Base-by-base conservation (phyloP, 140 eudicot genomes). In the Stevia rebaudiana region DNA sequence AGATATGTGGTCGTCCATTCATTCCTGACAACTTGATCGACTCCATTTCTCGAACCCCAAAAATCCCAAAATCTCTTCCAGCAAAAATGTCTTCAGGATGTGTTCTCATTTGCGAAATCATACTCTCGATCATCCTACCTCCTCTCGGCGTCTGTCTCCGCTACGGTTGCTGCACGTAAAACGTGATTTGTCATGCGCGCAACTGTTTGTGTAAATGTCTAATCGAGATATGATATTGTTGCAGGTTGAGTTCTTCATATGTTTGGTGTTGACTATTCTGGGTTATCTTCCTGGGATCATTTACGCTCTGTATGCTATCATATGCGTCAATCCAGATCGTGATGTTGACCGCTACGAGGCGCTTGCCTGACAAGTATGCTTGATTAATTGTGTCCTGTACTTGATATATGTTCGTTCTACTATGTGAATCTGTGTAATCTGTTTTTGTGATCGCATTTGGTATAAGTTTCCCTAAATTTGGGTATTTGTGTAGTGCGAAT, bases 261-360 rank as follows among this genome's bases (percentile, higher is more conserved):
- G 86, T 74, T 68, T 90, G 87, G 57, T 90, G 67, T 57, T 90
- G 76, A 90, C 97, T 3, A 75, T 90, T 28, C 62, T 86, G 13
- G 97, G 97, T 1, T 90, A 86, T 66, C 30, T 90, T 60, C 97
- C 97, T 18, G 97, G 97, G 19, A 86, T 90, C 15, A 84, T 90
- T 33, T 90, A 90, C 75, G 97, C 97, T 2, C 74, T 90, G 11
- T 90, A 90, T 57, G 82, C 84, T 4, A 81, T 90, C 65, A 15
- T 86, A 40, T 77, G 63, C 23, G 69, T 86, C 11, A 85, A 77
- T 50, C 86, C 82, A 5, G 85, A 80, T 16, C 37, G 28, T 16
- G 28, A 39, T 11, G 69, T 41, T 52, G 82, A 39, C 21, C 75
- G 80, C 41, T 72, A 80, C 23, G 74, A 72, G 44, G n/a, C 74